Evolutionary conservation across 2,329 filamentous ascomycete genomes (phyloP).

Genomic region (Colletotrichum sp.): DNA sequence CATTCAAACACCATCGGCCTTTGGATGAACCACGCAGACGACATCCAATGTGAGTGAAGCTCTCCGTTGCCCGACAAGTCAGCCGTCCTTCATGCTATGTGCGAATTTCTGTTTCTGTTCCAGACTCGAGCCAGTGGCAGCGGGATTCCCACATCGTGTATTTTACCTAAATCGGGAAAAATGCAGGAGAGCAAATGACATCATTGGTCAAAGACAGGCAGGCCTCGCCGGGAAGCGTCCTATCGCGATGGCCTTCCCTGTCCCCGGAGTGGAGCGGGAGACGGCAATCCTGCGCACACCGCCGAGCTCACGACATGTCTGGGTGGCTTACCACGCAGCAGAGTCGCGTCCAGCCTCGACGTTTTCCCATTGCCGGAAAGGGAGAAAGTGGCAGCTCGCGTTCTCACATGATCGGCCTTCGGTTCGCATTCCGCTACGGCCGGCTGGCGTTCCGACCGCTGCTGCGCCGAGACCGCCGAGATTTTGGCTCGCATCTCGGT

Average conservation of each 20-base stretch:
- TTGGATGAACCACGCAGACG: neutral
- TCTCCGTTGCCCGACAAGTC: neutral
- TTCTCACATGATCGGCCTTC: slow-evolving; percentile 9
- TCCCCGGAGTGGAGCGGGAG: neutral
- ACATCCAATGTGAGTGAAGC: neutral
- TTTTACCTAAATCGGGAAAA: slow-evolving; percentile 3
- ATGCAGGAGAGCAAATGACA: neutral
- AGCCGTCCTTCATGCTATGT: neutral
- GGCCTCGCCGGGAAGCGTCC: neutral
- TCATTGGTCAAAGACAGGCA: slow-evolving; percentile 1
- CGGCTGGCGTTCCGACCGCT: neutral
- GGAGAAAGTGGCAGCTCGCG: neutral
- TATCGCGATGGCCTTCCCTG: neutral
- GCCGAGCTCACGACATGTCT: slow-evolving; percentile 1
- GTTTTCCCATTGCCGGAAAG: neutral
- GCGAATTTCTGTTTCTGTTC: neutral
- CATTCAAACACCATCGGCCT: neutral
- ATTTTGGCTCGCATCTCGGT: slow-evolving; percentile 4
- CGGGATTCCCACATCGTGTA: neutral
- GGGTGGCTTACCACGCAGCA: neutral
- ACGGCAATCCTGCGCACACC: neutral
- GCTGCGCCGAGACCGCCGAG: slow-evolving; percentile 6
- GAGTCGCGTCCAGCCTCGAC: neutral
- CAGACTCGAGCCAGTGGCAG: neutral
- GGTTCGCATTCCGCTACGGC: neutral